phyloP scores from a whole-genome alignment of 225 moss, liverwort and hornwort species.

The Thuidium tamariscinum region DNA sequence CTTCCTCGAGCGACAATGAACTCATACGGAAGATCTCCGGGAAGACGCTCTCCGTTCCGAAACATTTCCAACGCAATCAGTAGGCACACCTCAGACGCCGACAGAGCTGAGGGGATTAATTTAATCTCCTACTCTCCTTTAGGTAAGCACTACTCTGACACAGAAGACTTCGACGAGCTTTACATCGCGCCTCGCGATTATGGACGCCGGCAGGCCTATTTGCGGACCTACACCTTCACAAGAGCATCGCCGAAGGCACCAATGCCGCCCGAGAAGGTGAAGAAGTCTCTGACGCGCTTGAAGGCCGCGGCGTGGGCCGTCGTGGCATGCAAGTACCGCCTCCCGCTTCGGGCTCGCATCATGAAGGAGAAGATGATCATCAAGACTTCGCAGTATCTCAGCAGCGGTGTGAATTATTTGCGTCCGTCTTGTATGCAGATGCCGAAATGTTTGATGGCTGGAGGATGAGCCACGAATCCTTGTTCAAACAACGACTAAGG shows the following conservation, averaged over 20 bases:
- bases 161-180: constrained; percentile 25
- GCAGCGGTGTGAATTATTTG: constrained; percentile 19
- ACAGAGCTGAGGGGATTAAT: constrained; percentile 20
- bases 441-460: constrained; percentile 40
- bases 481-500: not conserved
- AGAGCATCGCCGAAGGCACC: constrained; percentile 23
- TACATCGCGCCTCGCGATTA: constrained; percentile 47
- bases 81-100: constrained; percentile 18
- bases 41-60: constrained; percentile 25
- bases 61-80: constrained; percentile 14
- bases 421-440: constrained; percentile 50
- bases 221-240: constrained; percentile 54
- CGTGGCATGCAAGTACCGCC: constrained; percentile 38
- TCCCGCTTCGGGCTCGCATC: constrained; percentile 30
- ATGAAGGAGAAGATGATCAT: constrained; percentile 36
- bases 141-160: constrained; percentile 19
- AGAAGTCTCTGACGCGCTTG: constrained; percentile 30
- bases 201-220: constrained; percentile 43
- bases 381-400: constrained; percentile 32
- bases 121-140: constrained; percentile 31
- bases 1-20: constrained; percentile 8
- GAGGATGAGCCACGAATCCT: not conserved
- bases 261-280: constrained; percentile 25
- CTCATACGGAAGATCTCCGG: constrained; percentile 10
- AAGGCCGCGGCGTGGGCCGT: constrained; percentile 52